phyloP scores from a whole-genome alignment of 2,329 filamentous ascomycete species.

The Huntiella abstrusa region DNA sequence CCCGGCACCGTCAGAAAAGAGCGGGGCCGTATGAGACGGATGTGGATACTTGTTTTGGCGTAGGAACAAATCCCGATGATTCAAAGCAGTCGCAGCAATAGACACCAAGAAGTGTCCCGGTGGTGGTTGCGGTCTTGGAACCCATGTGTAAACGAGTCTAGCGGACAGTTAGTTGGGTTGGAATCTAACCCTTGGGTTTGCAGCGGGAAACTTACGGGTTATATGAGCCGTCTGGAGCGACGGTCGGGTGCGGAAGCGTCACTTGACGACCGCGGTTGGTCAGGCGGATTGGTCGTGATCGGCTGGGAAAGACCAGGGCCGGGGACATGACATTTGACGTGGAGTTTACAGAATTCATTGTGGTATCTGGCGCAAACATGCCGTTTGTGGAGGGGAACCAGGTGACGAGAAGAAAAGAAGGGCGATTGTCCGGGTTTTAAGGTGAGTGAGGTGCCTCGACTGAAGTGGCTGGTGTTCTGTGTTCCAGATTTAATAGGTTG shows the following conservation, averaged over 20 bases:
- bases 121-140: conserved; percentile 43
- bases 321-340: conserved; percentile 4
- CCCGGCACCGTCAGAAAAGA: conserved; percentile 71
- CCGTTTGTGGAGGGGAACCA: too few species aligned
- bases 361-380: not conserved
- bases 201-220: conserved; percentile 39
- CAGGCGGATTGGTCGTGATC: conserved; percentile 3
- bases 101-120: conserved; percentile 54
- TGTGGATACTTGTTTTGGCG: conserved; percentile 81
- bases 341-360: not conserved
- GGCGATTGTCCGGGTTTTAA: too few species aligned
- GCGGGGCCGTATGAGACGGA: conserved; percentile 57
- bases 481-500: too few species aligned
- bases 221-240: conserved; percentile 77
- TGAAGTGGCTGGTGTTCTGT: not conserved
- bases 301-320: conserved; percentile 5
- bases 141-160: conserved; percentile 39
- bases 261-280: conserved; percentile 1
- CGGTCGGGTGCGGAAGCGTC: conserved; percentile 45
- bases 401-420: too few species aligned
- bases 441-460: too few species aligned
- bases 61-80: conserved; percentile 91
- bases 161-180: not conserved
- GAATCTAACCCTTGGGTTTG: not conserved
- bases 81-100: conserved; percentile 64